Base-by-base conservation (phyloP, 495 filamentous ascomycete genomes). In the Neurospora hispaniola region DNA sequence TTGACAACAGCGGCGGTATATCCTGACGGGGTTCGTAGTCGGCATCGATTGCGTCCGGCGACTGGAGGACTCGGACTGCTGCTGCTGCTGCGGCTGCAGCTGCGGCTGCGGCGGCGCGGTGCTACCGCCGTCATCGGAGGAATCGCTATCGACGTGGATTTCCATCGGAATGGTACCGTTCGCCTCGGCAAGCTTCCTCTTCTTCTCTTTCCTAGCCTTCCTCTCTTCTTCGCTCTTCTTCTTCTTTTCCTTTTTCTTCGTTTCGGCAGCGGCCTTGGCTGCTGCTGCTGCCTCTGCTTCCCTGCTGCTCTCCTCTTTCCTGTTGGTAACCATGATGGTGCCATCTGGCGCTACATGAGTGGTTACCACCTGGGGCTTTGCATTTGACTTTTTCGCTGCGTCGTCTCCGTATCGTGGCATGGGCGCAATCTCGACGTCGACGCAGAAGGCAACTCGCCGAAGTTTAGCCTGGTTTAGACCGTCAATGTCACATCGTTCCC, bases 1-100 rank as follows among this genome's bases (percentile, higher is more conserved):
- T 77, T 98, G 94, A 77, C 96, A 98, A 79, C 96, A 98, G 71
- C 96, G 88, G 69, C 94, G 88, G 80, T 99, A 99, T 79, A 99
- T 97, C 72, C 94, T 88, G 10, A 94, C 86, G 7, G 96, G 95
- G 78, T 97, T 95, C 20, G 92, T 97, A 5, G 94, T 98, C 0
- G 95, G 94, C 73, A 73, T 69, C 41, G 88, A 86, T 75, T 91
- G 89, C 16, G 87, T 84, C 73, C 85, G 89, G 20, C 88, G 79
- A 7, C 76, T 72, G n/a, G 79, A 77, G 8, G 78, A 76, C 23
- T 70, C 72, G 2, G 75, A 59, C 54, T 62, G 48, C 12, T 54
- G 23, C 48, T 59, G 46, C 20, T 54, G 46, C 35, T 38, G 35
- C 4, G 8, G 20, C 5, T 5, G 35, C 35, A 38, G 20, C 48